Evolutionary conservation across 441 rosid genomes (phyloP).

Genomic region (Hura crepitans): DNA sequence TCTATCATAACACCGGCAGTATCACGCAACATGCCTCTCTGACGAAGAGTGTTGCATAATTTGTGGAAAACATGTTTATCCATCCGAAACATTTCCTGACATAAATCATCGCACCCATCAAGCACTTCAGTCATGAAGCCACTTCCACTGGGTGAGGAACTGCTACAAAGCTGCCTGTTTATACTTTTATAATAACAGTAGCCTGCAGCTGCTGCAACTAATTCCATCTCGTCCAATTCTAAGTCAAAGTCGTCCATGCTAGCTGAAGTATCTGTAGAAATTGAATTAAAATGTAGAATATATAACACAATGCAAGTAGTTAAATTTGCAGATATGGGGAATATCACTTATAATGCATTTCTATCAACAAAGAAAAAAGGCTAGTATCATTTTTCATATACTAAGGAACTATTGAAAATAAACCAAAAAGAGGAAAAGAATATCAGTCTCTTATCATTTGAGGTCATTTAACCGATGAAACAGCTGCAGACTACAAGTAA

Average conservation of each 20-base stretch:
- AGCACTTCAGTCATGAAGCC: constrained; percentile 54
- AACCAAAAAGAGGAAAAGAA: constrained; percentile 10
- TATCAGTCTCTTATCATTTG: constrained; percentile 18
- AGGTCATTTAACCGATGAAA: constrained; percentile 23
- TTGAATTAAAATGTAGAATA: constrained; percentile 31
- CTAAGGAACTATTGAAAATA: not conserved
- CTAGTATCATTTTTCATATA: not conserved
- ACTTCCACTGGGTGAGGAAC: constrained; percentile 37
- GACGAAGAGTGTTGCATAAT: constrained; percentile 49
- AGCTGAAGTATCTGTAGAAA: constrained; percentile 46
- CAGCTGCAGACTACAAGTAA: constrained; percentile 21
- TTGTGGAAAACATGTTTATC: constrained; percentile 70
- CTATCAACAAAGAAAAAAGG: constrained; percentile 6
- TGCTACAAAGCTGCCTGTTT: constrained; percentile 39
- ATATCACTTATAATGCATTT: constrained; percentile 12
- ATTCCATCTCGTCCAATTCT: constrained; percentile 79
- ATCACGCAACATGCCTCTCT: constrained; percentile 58
- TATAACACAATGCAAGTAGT: constrained; percentile 23
- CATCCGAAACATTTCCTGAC: constrained; percentile 71
- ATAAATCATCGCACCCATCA: constrained; percentile 49
- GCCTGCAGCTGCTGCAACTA: constrained; percentile 78
- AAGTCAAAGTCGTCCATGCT: constrained; percentile 53
- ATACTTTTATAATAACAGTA: constrained; percentile 52
- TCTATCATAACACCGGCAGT: constrained; percentile 70
- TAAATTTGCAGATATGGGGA: constrained; percentile 1